Base-by-base conservation (phyloP, 768 basidiomycete genomes). In the Exidia glandulosa region DNA sequence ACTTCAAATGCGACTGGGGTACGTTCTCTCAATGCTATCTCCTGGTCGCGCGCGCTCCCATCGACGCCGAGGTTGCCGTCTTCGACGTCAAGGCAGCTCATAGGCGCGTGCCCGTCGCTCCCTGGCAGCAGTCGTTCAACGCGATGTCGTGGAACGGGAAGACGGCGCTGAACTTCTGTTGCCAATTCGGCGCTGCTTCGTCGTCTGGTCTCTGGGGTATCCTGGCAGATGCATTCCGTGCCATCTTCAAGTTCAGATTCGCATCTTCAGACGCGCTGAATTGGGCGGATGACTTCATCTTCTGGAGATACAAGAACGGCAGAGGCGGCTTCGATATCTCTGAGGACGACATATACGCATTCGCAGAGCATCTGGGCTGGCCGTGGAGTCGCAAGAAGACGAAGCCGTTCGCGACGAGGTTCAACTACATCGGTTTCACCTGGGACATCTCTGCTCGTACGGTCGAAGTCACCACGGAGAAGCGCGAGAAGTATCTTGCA, bases 221-320 rank as follows among this genome's bases (percentile, higher is more conserved):
- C 1, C 57, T 75, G 0, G 71, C 71, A 5, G 69, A 76, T 56
- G 69, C 70, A 27, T 64, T 74, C 2, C 63, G 67, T 3, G 64
- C 58, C 10, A 70, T 76, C 14, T 73, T 71, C 62, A 1, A 45
- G 10, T 47, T 60, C 59, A 5, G 62, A 59, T 2, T 57, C 71
- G 37, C n/a, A n/a, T n/a, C n/a, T n/a, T 19, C 30, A 13, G 64
- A 60, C 2, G 61, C n/a, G n/a, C 19, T 41, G 27, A 76, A 76
- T 59, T 77, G 76, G 75, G 74, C 76, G 0, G 73, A 77, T 66
- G 69, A 77, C 56, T 75, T 76, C 58, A 57, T 66, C 27, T 60
- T 65, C 55, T 73, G 2, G 67, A 69, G 2, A n/a, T n/a, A n/a
- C n/a, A n/a, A n/a, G n/a, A n/a, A n/a, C n/a, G n/a, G n/a, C 9